Evolutionary conservation across 176 grass and related monocot species (phyloP), one percentile per base, ranked within the genome.

Genomic region (Cenchrus purpureus): DNA sequence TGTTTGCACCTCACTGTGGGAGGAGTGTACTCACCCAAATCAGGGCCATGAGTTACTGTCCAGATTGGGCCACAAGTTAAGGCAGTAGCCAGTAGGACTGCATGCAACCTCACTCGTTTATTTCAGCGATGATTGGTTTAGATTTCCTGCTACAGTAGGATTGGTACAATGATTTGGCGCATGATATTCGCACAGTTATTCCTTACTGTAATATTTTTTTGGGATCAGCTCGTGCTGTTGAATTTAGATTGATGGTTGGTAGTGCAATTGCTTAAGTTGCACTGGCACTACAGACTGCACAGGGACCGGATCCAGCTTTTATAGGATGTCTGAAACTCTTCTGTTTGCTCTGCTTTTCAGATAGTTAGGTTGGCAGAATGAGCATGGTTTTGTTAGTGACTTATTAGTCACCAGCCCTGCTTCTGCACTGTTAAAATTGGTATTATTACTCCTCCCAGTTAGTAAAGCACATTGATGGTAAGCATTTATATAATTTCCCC

Each of bases 401-500:
- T 67, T 37, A 20, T 5, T 68, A 29, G 59, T 73, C 48, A 50
- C 5, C 50, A 58, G 65, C 45, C 5, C 49, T 74, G 12, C 14
- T 74, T 71, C 46, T 73, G 12, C 59, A 59, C 50, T 68, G 42
- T 45, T 89, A 80, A 62, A 65, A 79, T 73, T 52, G 46, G 13
- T 63, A 65, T 10, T 66, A 15, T 77, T 77, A 46, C 37, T 40
- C 37, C 37, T 40, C 3, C 55, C 55, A 85, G 37, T 8, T 29
- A 58, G 64, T 40, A 50, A 20, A 68, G 77, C 14, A 15, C 42
- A 78, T 22, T 68, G 56, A 62, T 22, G 25, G 16, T 64, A 84
- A 45, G 28, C 76, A 80, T 87, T 46, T 48, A 64, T 56, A 74
- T 70, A 44, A 82, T 29, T 76, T 12, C 73, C 86, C 11, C 2